Evolutionary conservation across 192 early-diverging fungal species (phyloP).

Genomic region (Rhizophagus clarus): DNA sequence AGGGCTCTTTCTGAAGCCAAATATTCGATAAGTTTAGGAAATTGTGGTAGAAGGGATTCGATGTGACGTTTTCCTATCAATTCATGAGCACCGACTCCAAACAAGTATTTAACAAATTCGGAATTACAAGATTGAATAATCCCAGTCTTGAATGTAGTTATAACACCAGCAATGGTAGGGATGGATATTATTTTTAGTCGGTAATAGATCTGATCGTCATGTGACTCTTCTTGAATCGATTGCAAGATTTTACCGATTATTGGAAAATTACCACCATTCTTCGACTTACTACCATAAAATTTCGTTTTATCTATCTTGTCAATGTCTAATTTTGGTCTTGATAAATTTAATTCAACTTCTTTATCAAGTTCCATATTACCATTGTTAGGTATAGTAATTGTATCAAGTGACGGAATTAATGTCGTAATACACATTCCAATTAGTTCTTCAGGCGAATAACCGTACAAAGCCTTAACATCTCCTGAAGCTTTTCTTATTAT

Average conservation of each 20-base stretch:
- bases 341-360: conserved; percentile 35
- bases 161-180: conserved; percentile 63
- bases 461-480: conserved; percentile 55
- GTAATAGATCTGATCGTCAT: conserved; percentile 32
- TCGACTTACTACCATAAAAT: conserved; percentile 59
- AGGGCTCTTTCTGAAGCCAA: conserved; percentile 42
- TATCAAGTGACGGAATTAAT: conserved; percentile 40
- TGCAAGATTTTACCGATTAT: conserved; percentile 52
- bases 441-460: conserved; percentile 48
- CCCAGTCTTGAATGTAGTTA: conserved; percentile 54
- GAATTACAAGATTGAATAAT: conserved; percentile 58
- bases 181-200: conserved; percentile 59
- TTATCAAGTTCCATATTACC: conserved; percentile 13
- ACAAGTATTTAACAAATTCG: conserved; percentile 64
- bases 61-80: conserved; percentile 55
- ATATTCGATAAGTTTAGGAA: conserved; percentile 48
- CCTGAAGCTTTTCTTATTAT: conserved; percentile 46
- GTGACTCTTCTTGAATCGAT: conserved; percentile 30
- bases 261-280: conserved; percentile 56
- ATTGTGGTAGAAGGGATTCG: conserved; percentile 60
- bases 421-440: conserved; percentile 46
- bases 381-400: neutral
- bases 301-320: conserved; percentile 54
- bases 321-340: conserved; percentile 42
- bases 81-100: conserved; percentile 53